These are phyloP conservation scores for Passiflora organensis DNA, from an alignment of 345 rosid genomes.

Conservation along the genomic window DNA sequence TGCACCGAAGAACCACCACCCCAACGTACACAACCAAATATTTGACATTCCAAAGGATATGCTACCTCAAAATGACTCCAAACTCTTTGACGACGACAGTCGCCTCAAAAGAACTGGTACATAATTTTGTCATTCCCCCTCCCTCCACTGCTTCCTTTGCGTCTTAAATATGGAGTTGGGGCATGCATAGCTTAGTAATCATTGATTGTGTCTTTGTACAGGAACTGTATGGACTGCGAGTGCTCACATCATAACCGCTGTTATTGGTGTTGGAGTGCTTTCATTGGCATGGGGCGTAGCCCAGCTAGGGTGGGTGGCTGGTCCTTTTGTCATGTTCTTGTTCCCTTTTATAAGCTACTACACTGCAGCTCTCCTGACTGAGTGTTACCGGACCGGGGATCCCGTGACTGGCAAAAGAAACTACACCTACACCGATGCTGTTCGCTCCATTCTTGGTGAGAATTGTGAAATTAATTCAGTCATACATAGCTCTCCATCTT, in stretches of 20 bases:
- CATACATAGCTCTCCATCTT: background rate
- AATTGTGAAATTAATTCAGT: background rate
- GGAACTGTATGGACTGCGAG: slow-evolving; percentile 14
- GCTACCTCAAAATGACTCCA: background rate
- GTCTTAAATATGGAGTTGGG: background rate
- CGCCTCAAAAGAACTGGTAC: background rate
- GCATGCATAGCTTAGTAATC: background rate
- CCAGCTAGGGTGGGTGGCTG: slow-evolving; percentile 25
- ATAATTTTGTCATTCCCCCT: background rate
- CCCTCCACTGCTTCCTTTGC: background rate
- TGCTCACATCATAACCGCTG: slow-evolving; percentile 23
- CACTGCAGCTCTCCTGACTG: slow-evolving; percentile 23
- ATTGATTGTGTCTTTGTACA: background rate
- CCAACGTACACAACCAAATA: background rate
- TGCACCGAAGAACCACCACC: background rate
- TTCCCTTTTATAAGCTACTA: slow-evolving; percentile 19
- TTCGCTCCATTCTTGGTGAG: slow-evolving; percentile 37
- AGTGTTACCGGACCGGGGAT: slow-evolving; percentile 40
- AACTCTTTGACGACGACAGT: background rate
- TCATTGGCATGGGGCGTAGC: slow-evolving; percentile 22
- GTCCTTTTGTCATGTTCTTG: slow-evolving; percentile 5
- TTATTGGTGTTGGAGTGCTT: slow-evolving; percentile 22
- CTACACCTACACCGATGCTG: slow-evolving; percentile 39
- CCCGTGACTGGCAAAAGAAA: slow-evolving; percentile 41
- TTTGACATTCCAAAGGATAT: background rate